Base-by-base conservation (phyloP, 306 rosid genomes). In the Luffa aegyptiaca region DNA sequence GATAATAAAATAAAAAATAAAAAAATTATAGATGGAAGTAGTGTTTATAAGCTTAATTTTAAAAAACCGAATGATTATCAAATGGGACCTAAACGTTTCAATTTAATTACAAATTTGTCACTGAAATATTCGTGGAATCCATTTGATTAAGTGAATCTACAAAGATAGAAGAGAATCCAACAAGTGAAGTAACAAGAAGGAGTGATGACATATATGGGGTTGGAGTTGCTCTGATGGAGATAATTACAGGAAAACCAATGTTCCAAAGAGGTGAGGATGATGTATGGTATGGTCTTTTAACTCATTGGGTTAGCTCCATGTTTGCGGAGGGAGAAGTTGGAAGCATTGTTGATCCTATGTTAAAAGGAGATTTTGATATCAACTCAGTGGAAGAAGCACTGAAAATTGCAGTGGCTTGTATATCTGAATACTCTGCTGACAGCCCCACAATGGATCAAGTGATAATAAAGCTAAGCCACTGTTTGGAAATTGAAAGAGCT, bases 121-220 rank as follows among this genome's bases (percentile, higher is more conserved):
- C 31, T 26, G 31, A 26, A 26, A 26, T 26, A 26, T 26, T 26
- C 31, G 31, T 26, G 0, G 31, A 26, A 26, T 26, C 31, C 31
- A 26, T 26, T 26, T 26, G 31, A 26, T 26, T 26, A 26, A 26
- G 31, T 26, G 31, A 26, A 26, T 26, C 31, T 26, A 26, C 31
- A 26, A 26, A 26, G 31, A 26, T 26, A 26, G 31, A 26, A 26
- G 31, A 26, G 31, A 26, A 26, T 26, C 31, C 31, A 26, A 26
- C 31, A 26, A 26, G 31, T 26, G 31, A 26, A 26, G 31, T 26
- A 26, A 26, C 79, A 11, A 82, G 75, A 33, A 83, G 78, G 64
- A 86, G 86, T 17, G 88, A 86, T 21, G 88, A 83, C 51, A 84
- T 80, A 42, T 85, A 80, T 44, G 83, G 86, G 44, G 73, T 83